A percentile compares a stretch with the other conserved stretches of the same genome.
phyloP scores from a whole-genome alignment of 495 filamentous ascomycete species.

The Copromyces sp. region DNA sequence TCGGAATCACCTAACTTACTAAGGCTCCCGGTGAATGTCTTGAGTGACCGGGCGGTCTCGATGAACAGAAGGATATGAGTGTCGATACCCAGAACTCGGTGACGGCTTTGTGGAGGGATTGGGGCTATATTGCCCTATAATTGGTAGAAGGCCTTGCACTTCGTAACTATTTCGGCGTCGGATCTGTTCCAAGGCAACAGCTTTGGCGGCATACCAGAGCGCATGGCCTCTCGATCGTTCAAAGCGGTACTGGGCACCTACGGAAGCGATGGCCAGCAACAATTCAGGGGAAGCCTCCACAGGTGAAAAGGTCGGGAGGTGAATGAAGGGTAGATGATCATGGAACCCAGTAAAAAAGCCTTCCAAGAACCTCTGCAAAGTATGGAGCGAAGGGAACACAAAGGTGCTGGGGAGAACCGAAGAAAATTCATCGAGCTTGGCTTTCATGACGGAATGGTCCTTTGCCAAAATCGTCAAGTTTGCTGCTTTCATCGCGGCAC shows the following conservation, averaged over 20 bases:
- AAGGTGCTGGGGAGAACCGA: constrained; percentile 57
- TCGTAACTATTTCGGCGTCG: constrained; percentile 42
- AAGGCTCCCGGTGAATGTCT: constrained; percentile 42
- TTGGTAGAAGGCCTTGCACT: constrained; percentile 39
- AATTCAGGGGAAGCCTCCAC: constrained; percentile 47
- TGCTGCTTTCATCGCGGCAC: constrained; percentile 25
- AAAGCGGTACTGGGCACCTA: constrained; percentile 61
- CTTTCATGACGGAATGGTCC: constrained; percentile 53
- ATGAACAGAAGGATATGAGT: constrained; percentile 42
- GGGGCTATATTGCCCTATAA: constrained; percentile 39
- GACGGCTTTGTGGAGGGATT: constrained; percentile 38
- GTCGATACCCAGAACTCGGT: constrained; percentile 38
- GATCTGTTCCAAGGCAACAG: constrained; percentile 44
- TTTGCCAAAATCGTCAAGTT: constrained; percentile 57
- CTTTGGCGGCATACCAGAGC: constrained; percentile 56
- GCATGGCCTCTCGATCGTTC: constrained; percentile 57
- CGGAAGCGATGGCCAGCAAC: constrained; percentile 51
- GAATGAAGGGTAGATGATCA: constrained; percentile 58
- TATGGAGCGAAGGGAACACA: constrained; percentile 52
- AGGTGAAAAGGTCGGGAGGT: constrained; percentile 50
- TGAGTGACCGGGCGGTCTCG: constrained; percentile 41
- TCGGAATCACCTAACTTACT: constrained; percentile 23
- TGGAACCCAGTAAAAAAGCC: constrained; percentile 60
- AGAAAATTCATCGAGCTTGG: constrained; percentile 55
- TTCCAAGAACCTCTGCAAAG: constrained; percentile 53